Conservation (phyloP, 768 basidiomycete species). For the Mycena rebaudengoi region DNA sequence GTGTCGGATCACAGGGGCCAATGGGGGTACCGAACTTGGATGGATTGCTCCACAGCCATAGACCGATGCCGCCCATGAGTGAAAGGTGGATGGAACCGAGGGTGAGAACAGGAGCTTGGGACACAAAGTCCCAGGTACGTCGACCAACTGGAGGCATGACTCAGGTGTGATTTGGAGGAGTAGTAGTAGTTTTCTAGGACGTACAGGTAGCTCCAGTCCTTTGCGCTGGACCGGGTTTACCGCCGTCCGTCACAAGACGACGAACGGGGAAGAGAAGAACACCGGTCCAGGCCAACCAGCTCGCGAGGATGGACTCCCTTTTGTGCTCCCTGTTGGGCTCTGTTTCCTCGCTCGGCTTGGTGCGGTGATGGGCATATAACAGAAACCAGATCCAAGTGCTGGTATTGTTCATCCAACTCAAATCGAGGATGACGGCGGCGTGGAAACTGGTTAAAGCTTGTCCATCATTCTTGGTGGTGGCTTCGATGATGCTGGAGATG, state of each 20-base stretch:
- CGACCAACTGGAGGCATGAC: background rate
- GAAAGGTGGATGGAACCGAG: too few species aligned
- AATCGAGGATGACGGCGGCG: background rate
- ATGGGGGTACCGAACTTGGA: background rate
- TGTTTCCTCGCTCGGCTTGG: background rate
- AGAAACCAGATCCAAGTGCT: background rate
- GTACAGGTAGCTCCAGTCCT: background rate
- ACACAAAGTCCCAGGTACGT: background rate
- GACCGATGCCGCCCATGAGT: background rate
- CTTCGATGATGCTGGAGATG: conserved; percentile 2
- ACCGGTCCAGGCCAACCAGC: background rate
- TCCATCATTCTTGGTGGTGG: background rate
- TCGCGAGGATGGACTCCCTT: background rate
- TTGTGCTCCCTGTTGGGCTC: background rate
- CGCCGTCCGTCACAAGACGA: background rate
- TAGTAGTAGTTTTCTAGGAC: too few species aligned
- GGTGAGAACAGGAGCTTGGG: background rate
- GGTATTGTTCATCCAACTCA: too few species aligned
- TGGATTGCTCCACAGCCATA: background rate
- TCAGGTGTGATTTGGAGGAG: background rate
- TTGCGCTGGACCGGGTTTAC: too few species aligned
- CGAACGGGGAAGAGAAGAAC: background rate
- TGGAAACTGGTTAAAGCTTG: background rate
- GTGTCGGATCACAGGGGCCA: background rate
- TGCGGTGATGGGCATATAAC: background rate